Percentiles rank a stretch among this genome's conserved stretches.
Conservation (phyloP, 495 filamentous ascomycete genomes). For the Trichoderma virens region DNA sequence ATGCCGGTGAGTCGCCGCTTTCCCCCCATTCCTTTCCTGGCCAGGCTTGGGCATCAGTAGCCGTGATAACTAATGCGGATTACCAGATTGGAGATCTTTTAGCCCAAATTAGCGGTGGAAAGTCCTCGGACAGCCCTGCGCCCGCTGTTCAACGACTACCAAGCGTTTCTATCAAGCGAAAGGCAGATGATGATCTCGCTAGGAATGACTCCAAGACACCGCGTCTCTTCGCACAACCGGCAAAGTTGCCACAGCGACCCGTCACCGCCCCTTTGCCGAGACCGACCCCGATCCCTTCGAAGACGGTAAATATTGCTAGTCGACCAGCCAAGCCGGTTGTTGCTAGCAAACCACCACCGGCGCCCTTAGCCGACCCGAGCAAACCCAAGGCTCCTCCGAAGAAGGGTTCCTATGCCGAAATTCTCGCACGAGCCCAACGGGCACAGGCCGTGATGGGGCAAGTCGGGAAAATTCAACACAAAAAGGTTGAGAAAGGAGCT, state of each 20-base stretch:
- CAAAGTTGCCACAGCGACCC: not conserved
- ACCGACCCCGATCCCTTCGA: not conserved
- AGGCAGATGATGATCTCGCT: constrained; percentile 38
- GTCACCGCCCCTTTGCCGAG: not conserved
- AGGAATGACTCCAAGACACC: not conserved
- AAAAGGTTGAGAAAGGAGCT: constrained; percentile 36
- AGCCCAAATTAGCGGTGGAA: constrained; percentile 46
- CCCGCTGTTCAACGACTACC: constrained; percentile 20
- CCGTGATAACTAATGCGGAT: not conserved
- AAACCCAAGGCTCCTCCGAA: constrained; percentile 37
- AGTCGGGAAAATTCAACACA: constrained; percentile 50
- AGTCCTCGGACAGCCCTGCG: constrained; percentile 18
- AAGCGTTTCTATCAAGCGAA: constrained; percentile 37
- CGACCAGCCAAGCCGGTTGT: not conserved
- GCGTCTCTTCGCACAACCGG: not conserved
- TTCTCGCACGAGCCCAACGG: constrained; percentile 57
- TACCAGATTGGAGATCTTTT: constrained; percentile 45
- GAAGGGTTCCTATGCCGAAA: constrained; percentile 59
- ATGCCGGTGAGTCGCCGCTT: constrained; percentile 12
- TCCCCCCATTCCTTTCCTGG: constrained; percentile 11
- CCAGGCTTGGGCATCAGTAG: not conserved
- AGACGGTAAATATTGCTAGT: not conserved
- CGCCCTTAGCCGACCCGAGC: not conserved
- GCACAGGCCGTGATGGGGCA: constrained; percentile 38
- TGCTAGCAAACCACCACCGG: not conserved